Evolutionary conservation across 257 asterid genomes (phyloP).

Genomic region (Fraxinus cuspidata): DNA sequence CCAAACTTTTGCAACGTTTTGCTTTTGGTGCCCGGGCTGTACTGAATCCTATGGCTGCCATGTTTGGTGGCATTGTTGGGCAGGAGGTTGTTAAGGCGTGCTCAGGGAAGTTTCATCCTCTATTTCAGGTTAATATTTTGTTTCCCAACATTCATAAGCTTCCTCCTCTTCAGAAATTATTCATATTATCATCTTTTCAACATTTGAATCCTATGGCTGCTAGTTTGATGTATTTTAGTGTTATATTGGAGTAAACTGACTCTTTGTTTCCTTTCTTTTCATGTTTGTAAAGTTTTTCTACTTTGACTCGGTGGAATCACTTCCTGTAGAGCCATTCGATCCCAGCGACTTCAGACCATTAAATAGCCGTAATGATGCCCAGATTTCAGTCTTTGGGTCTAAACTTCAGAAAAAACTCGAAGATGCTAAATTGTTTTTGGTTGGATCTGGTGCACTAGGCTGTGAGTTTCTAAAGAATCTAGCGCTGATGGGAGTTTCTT

Average conservation of each 20-base stretch:
- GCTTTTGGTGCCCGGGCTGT: constrained; percentile 92
- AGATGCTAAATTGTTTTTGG: constrained; percentile 75
- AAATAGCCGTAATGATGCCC: constrained; percentile 92
- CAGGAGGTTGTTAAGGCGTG: constrained; percentile 98
- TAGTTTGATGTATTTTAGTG: background rate
- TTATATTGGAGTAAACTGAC: background rate
- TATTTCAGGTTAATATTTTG: constrained; percentile 61
- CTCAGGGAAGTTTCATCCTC: constrained; percentile 95
- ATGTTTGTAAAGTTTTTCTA: constrained; percentile 71
- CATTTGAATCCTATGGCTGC: background rate
- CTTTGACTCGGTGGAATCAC: constrained; percentile 89
- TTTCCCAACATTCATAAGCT: background rate
- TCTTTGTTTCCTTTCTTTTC: constrained; percentile 4
- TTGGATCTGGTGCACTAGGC: constrained; percentile 97
- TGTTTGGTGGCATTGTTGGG: constrained; percentile 96
- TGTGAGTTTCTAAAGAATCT: constrained; percentile 90
- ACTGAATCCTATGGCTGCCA: constrained; percentile 96
- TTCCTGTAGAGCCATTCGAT: constrained; percentile 75
- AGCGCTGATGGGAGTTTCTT: constrained; percentile 91
- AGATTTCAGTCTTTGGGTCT: constrained; percentile 86
- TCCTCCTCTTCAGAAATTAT: background rate
- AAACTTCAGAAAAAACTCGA: constrained; percentile 81
- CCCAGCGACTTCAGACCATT: constrained; percentile 68
- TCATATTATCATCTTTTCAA: background rate
- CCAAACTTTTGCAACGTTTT: constrained; percentile 68